Percentiles rank a stretch among this genome's conserved stretches.
These are phyloP conservation scores for Xerocomus brunneocitrinus DNA, from an alignment of 768 basidiomycete species.

Conservation along the genomic window DNA sequence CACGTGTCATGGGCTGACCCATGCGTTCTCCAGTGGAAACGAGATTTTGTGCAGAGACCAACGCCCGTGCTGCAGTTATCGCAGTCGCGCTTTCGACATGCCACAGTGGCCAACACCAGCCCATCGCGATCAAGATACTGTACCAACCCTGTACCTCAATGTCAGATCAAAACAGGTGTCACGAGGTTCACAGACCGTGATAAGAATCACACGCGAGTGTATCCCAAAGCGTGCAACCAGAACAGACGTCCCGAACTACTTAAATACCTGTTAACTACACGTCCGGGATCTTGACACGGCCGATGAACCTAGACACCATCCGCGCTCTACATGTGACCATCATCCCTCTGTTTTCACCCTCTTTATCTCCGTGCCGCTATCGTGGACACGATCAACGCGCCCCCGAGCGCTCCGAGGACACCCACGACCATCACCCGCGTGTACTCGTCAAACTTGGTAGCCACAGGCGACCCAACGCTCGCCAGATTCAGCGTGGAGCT, in stretches of 20 bases:
- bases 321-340: background rate
- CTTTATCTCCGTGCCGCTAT: constrained; percentile 26
- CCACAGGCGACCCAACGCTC: constrained; percentile 26
- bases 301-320: background rate
- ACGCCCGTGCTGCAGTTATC: too few relatives aligned
- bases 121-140: too few relatives aligned
- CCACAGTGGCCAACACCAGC: too few relatives aligned
- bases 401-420: constrained; percentile 57
- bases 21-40: too few relatives aligned
- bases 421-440: constrained; percentile 62
- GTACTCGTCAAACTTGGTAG: constrained; percentile 51
- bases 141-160: too few relatives aligned
- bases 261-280: background rate
- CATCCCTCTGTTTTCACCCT: background rate
- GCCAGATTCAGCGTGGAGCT: constrained; percentile 42
- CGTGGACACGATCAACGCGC: constrained; percentile 53
- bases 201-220: background rate
- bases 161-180: too few relatives aligned
- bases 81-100: too few relatives aligned
- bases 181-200: too few relatives aligned
- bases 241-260: background rate
- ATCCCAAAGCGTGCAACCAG: background rate
- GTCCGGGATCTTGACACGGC: background rate
- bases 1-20: too few relatives aligned
- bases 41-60: too few relatives aligned